Evolutionary conservation across 345 rosid species (phyloP), one percentile per base, ranked within the genome.

Genomic region (Psidium friedrichsthalianum): DNA sequence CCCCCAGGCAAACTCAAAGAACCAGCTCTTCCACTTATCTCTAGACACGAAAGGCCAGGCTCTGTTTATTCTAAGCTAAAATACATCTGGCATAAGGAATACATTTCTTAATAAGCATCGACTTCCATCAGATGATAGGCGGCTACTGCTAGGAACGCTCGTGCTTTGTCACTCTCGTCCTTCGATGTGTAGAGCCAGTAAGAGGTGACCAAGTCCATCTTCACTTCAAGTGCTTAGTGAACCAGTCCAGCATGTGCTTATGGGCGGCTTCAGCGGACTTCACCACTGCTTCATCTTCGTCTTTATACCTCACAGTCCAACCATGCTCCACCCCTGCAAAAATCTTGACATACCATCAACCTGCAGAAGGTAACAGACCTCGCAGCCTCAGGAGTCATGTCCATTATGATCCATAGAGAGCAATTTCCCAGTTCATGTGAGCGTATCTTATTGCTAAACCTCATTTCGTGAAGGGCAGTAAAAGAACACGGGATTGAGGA

Each of bases 311-410:
- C 81, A 88, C 87, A 12, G 87, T 47, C 90, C 88, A 90, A 83
- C 90, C 90, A 57, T 90, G 91, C 25, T 56, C 49, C n/a, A 86
- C 91, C 18, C 91, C 88, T 5, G 86, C 82, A 69, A 89, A 89
- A 53, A 89, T 83, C 87, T 87, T 88, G 42, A 88, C 90, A 49
- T 69, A 82, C 27, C 85, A 42, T 88, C 59, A 27, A 86, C 64
- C 90, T 88, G 86, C 47, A 40, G 51, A 83, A 64, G 69, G 25
- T 29, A 36, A 25, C 82, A 84, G 47, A 36, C 47, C 80, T 69
- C 47, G 6, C 25, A 36, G 80, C 25, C 80, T 42, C 47, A 36
- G 47, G 47, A 69, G 80, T 18, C 8, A 55, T 24, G 80, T 18
- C 47, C 13, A 9, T 36, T 36, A 32, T 36, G 47, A 69, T 69